These are phyloP conservation scores for Aspergillus caelatus DNA, from an alignment of 2,329 filamentous ascomycete genomes.

Conservation along the genomic window DNA sequence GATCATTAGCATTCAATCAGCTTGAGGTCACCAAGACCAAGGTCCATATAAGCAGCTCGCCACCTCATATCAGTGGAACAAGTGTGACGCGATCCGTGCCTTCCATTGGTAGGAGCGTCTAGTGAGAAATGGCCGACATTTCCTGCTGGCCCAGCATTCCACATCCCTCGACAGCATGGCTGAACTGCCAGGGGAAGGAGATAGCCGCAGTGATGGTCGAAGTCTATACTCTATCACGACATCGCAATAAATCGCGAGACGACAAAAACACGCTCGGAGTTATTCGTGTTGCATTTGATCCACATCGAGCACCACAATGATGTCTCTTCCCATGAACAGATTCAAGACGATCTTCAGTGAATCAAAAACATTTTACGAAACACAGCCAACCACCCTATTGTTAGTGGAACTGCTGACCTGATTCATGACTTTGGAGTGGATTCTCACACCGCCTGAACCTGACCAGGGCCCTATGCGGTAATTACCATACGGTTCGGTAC, in stretches of 20 bases:
- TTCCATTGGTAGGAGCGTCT: neutral
- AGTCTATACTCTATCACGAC: neutral
- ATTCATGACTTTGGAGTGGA: neutral
- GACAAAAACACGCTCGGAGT: neutral
- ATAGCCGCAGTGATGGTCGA: neutral
- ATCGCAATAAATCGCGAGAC: neutral
- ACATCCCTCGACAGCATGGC: conserved; percentile 23
- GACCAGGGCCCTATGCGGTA: neutral
- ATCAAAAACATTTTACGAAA: neutral
- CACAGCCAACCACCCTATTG: neutral
- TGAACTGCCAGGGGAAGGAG: conserved; percentile 4
- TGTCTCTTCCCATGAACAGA: neutral
- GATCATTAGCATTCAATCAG: neutral
- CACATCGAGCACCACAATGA: neutral
- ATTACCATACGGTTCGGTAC: neutral
- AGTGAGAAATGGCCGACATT: neutral
- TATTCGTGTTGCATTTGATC: neutral
- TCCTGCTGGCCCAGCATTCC: conserved; percentile 17
- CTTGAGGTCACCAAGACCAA: neutral
- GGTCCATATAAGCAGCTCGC: neutral
- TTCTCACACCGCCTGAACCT: neutral
- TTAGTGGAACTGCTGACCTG: neutral
- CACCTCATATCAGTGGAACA: neutral
- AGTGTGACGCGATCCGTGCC: neutral
- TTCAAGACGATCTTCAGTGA: neutral